phyloP scores from a whole-genome alignment of 805 yeast genomes.

The Candida taoyuanica region DNA sequence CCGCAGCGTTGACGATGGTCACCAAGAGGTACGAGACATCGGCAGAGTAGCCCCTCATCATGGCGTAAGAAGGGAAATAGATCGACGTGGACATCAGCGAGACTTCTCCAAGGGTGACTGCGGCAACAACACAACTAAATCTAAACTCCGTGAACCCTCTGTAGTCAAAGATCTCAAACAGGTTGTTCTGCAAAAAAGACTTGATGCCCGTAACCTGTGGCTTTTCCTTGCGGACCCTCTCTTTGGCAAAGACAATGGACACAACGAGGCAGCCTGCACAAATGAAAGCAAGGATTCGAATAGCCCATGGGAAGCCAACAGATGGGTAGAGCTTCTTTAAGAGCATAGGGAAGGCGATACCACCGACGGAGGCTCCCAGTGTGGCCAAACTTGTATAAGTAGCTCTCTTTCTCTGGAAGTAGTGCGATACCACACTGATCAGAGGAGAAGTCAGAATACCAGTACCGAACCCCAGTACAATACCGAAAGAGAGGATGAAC shows the following conservation, averaged over 20 bases:
- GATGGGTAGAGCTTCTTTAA: constrained; percentile 43
- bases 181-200: constrained; percentile 17
- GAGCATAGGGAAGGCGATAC: constrained; percentile 50
- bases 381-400: constrained; percentile 48
- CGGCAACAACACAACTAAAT: constrained; percentile 36
- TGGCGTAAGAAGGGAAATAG: constrained; percentile 49
- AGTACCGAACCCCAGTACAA: constrained; percentile 53
- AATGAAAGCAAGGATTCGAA: constrained; percentile 47
- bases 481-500: constrained; percentile 54
- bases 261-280: constrained; percentile 35
- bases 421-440: constrained; percentile 59
- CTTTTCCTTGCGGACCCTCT: constrained; percentile 30
- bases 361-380: constrained; percentile 55
- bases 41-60: constrained; percentile 41
- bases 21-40: constrained; percentile 42
- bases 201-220: constrained; percentile 3
- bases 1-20: constrained; percentile 43
- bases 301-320: constrained; percentile 59
- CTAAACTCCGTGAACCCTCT: constrained; percentile 27
- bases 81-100: constrained; percentile 39
- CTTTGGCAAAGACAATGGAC: constrained; percentile 37
- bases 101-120: constrained; percentile 34
- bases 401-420: constrained; percentile 59
- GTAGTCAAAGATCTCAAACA: constrained; percentile 34
- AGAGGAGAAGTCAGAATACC: constrained; percentile 59